phyloP scores from a whole-genome alignment of 768 basidiomycete species.

The Lactifluus hygrophoroides region DNA sequence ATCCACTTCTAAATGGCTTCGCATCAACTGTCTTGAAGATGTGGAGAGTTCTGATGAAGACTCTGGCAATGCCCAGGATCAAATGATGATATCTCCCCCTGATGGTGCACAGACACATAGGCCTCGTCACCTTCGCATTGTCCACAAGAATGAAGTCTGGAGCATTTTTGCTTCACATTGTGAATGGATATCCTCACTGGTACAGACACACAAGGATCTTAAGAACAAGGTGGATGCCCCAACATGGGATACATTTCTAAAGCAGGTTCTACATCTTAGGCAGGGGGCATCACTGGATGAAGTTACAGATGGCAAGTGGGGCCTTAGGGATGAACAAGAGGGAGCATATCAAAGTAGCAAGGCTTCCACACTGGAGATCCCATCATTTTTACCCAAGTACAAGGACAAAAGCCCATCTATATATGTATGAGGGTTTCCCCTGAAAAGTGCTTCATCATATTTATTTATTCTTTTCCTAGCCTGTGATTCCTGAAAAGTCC shows the following conservation, averaged over 20 bases:
- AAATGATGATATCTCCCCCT: not conserved
- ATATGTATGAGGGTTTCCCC: not conserved
- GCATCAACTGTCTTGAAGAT: conserved; percentile 30
- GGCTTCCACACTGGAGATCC: not conserved
- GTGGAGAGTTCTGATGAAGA: conserved; percentile 11
- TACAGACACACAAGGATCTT: conserved; percentile 38
- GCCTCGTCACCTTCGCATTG: conserved; percentile 37
- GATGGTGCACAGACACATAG: conserved; percentile 19
- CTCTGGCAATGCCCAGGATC: not conserved
- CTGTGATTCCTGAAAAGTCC: not conserved
- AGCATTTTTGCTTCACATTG: conserved; percentile 46
- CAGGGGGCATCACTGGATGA: not conserved
- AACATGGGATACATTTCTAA: conserved; percentile 40
- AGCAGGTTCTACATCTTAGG: conserved; percentile 10
- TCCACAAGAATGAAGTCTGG: conserved; percentile 44
- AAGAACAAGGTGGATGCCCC: conserved; percentile 32
- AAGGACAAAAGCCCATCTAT: not conserved
- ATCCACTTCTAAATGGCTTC: conserved; percentile 25
- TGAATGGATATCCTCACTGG: conserved; percentile 38
- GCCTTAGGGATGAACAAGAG: not conserved
- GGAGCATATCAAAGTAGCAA: not conserved
- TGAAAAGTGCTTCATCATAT: not conserved
- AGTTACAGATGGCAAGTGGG: not conserved
- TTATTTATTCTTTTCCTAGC: not conserved
- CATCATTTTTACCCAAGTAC: no score